Evolutionary conservation across 257 asterid genomes (phyloP), one percentile per base, ranked within the genome.

Genomic region (Scutellaria galericulata): DNA sequence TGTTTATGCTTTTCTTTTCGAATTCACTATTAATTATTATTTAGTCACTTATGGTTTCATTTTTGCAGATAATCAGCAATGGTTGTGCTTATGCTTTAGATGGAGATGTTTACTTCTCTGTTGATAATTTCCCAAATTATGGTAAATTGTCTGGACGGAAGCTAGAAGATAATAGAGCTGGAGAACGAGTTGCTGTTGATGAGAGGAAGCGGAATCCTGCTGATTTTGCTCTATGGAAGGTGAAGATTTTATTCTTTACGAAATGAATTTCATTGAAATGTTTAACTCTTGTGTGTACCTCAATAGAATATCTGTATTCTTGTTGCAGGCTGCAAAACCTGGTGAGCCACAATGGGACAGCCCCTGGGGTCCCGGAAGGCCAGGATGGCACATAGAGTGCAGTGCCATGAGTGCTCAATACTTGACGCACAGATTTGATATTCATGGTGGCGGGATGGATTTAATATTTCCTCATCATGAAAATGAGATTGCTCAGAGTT

Each of bases 391-490:
- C 80, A 93, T 90, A 40, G 96, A 89, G 57, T 93, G 98, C 88
- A 93, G 96, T 78, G 97, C 97, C 20, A 93, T 90, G 96, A 93
- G 98, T 78, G 89, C 96, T 79, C 84, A 84, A 7, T 93, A 93
- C 73, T 79, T 93, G 85, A 85, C 96, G 2, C 92, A 84, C 62
- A 10, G 83, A 64, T 93, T 93, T 77, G 98, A 90, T 77, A 87
- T 90, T 80, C 97, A 90, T 76, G 98, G 98, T 46, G 97, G 97
- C 55, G 98, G 97, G 67, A 89, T 91, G 96, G 98, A 93, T 83
- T 81, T 89, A 86, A 86, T 80, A 65, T 91, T 90, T 73, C 98
- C 97, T 46, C 98, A 87, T 75, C 98, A 90, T 57, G 97, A 93
- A 72, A 90, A 93, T 72, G 97, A 90, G 86, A 76, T 93, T 51